Evolutionary conservation across 2,329 filamentous ascomycete species (phyloP).

Genomic region (Arthrobotrys megalospora): DNA sequence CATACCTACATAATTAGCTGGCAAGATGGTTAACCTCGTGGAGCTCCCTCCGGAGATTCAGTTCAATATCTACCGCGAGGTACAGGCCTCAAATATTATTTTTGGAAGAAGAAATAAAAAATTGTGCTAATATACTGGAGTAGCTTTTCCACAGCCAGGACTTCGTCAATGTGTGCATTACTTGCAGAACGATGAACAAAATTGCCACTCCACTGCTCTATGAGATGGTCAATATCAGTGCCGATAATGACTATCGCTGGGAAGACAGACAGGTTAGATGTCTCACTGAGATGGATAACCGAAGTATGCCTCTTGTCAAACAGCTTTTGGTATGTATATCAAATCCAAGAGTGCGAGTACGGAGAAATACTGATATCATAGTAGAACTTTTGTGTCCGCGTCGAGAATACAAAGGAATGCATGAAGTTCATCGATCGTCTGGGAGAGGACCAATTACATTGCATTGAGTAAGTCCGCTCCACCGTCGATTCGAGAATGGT

Average conservation of each 20-base stretch:
- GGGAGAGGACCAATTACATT: slow-evolving; percentile 51
- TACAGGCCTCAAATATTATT: not conserved
- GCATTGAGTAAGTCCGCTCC: slow-evolving; percentile 37
- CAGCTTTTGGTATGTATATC: slow-evolving; percentile 40
- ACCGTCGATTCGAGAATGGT: not conserved
- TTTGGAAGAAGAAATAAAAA: not conserved
- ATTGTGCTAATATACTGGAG: not conserved
- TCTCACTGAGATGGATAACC: slow-evolving; percentile 40
- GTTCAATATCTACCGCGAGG: slow-evolving; percentile 57
- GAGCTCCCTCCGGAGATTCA: slow-evolving; percentile 60
- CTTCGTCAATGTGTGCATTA: slow-evolving; percentile 60
- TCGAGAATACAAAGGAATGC: slow-evolving; percentile 50
- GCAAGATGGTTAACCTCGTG: slow-evolving; percentile 49
- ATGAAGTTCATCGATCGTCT: slow-evolving; percentile 45
- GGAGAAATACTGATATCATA: not conserved
- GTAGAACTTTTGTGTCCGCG: slow-evolving; percentile 54
- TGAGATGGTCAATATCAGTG: slow-evolving; percentile 60
- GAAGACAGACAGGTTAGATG: slow-evolving; percentile 53
- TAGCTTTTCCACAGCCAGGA: slow-evolving; percentile 58
- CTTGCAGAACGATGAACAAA: slow-evolving; percentile 52
- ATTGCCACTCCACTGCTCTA: slow-evolving; percentile 57
- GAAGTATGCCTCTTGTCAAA: slow-evolving; percentile 39
- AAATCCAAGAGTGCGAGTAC: not conserved
- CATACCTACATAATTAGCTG: not conserved
- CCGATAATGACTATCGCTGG: slow-evolving; percentile 54